Evolutionary conservation across 495 filamentous ascomycete species (phyloP), one percentile per base, ranked within the genome.

Genomic region (Xylaria longipes): DNA sequence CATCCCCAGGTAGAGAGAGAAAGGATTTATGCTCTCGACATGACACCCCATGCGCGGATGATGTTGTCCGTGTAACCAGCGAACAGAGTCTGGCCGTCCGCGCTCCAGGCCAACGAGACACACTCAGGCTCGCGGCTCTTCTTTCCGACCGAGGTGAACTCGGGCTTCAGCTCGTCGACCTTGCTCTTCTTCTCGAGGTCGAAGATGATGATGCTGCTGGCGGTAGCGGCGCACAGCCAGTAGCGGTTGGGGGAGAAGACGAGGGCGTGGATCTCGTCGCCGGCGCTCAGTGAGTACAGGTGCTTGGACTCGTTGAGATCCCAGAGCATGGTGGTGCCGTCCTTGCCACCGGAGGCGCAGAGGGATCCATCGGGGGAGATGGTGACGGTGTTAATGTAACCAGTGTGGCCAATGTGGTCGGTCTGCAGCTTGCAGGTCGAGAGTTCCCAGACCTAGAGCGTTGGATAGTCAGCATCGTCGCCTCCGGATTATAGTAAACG

Each of bases 161-260:
- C 97, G 74, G 97, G 97, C 93, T 97, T 98, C 83, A 99, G 90
- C 90, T 98, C 96, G 79, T 99, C 96, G 75, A 99, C 96, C 91
- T 98, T 98, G 91, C 92, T 95, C 94, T 99, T 98, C 95, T 99
- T 99, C 93, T 99, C 96, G 77, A 99, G 90, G 83, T 99, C 96
- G 87, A 99, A 99, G 89, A 99, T 98, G 90, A 97, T 98, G 90
- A 99, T 98, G 88, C 89, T 92, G 87, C 88, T 93, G 80, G 92
- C 88, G 71, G 96, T 99, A 80, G 96, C 96, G 80, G 96, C 96
- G 90, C 96, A 99, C 72, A 99, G 91, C 96, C 96, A 99, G 94
- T 99, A 99, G 80, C 96, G 91, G 92, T 99, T 99, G 81, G 97
- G 96, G 57, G 95, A 98, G 93, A 99, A 99, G 84, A 98, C 97